phyloP scores from a whole-genome alignment of 2,329 filamentous ascomycete species.

The Sarocladiaceae sp. region DNA sequence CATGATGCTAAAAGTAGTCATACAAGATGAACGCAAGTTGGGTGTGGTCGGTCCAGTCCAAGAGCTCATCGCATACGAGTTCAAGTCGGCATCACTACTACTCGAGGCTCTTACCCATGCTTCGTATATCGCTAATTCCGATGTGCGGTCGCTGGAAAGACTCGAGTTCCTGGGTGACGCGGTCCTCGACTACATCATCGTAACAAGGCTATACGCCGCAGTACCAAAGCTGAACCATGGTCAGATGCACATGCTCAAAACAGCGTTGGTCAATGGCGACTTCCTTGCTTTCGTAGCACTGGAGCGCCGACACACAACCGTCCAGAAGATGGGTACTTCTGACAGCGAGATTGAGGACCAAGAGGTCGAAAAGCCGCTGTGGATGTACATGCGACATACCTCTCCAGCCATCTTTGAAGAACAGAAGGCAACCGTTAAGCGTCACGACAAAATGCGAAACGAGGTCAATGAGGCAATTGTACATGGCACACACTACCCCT shows the following conservation, averaged over 20 bases:
- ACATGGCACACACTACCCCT: slow-evolving; percentile 61
- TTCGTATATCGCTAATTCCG: slow-evolving; percentile 47
- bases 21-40: slow-evolving; percentile 28
- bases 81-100: slow-evolving; percentile 64
- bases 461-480: slow-evolving; percentile 47
- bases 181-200: slow-evolving; percentile 74
- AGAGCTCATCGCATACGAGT: slow-evolving; percentile 65
- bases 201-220: slow-evolving; percentile 52
- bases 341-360: slow-evolving; percentile 16
- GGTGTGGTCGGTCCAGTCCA: slow-evolving; percentile 51
- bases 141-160: slow-evolving; percentile 53
- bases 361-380: slow-evolving; percentile 44
- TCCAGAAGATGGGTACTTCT: slow-evolving; percentile 14
- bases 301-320: slow-evolving; percentile 26
- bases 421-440: slow-evolving; percentile 37
- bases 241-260: slow-evolving; percentile 72
- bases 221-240: slow-evolving; percentile 38
- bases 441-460: slow-evolving; percentile 44
- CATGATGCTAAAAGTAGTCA: slow-evolving; percentile 35
- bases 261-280: slow-evolving; percentile 73
- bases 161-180: slow-evolving; percentile 88
- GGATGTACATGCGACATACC: slow-evolving; percentile 64
- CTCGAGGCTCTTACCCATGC: slow-evolving; percentile 78
- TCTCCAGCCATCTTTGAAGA: slow-evolving; percentile 41
- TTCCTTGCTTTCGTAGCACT: slow-evolving; percentile 76